Conservation (phyloP, 1,284 basidiomycete genomes). For the Apiotrichum domesticum region DNA sequence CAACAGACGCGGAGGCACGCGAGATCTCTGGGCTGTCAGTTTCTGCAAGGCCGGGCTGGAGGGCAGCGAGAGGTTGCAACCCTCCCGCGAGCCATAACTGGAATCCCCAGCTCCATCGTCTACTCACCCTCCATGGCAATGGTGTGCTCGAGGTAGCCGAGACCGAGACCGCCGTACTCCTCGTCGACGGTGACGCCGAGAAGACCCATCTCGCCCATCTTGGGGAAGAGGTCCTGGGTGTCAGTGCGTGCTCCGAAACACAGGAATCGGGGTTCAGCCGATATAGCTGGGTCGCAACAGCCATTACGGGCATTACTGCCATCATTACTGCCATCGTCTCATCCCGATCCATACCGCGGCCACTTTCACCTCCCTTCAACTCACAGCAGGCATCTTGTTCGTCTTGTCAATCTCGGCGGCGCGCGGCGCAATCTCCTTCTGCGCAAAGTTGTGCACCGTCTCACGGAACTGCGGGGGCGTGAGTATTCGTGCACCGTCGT, state of each 20-base stretch:
- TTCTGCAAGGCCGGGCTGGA: too few species aligned
- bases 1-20: slow-evolving; percentile 80
- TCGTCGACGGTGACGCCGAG: slow-evolving; percentile 73
- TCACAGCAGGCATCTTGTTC: slow-evolving; percentile 68
- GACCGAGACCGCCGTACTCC: slow-evolving; percentile 67
- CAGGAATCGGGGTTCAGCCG: too few species aligned
- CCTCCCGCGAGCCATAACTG: neutral
- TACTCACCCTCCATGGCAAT: slow-evolving; percentile 72
- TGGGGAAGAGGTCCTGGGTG: slow-evolving; percentile 74
- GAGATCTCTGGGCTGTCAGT: slow-evolving; percentile 57
- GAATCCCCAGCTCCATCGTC: neutral
- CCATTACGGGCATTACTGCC: too few species aligned
- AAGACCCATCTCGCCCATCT: slow-evolving; percentile 71
- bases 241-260: neutral
- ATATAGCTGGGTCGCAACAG: too few species aligned
- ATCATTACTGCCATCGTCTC: too few species aligned
- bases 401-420: slow-evolving; percentile 76
- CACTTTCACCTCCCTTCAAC: slow-evolving; percentile 23
- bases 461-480: slow-evolving; percentile 60
- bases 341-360: neutral
- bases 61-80: too few species aligned
- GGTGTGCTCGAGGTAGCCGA: slow-evolving; percentile 81
- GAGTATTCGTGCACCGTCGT: neutral
- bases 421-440: slow-evolving; percentile 70
- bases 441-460: slow-evolving; percentile 68